These are phyloP conservation scores for Sporothrix curviconia DNA, from an alignment of 2,329 filamentous ascomycete genomes.

Conservation along the genomic window DNA sequence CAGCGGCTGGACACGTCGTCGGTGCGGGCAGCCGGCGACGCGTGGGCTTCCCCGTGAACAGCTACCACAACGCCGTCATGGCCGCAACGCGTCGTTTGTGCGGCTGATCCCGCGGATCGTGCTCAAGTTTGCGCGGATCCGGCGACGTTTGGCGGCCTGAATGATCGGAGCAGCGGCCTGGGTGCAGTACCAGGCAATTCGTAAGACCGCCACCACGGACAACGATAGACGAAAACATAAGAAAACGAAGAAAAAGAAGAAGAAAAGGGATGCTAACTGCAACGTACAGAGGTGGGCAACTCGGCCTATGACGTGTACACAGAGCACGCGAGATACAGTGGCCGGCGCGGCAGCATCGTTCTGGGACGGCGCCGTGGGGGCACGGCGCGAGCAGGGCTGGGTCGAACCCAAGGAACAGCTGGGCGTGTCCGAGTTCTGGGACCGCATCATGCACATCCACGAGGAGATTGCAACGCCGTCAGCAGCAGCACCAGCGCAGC, in stretches of 20 bases:
- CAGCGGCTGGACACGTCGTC: slow-evolving; percentile 55
- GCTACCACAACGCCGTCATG: slow-evolving; percentile 72
- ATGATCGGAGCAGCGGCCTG: slow-evolving; percentile 84
- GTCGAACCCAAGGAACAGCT: slow-evolving; percentile 73
- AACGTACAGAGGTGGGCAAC: slow-evolving; percentile 59
- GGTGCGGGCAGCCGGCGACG: slow-evolving; percentile 55
- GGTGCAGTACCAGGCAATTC: slow-evolving; percentile 89
- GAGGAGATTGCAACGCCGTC: slow-evolving; percentile 56
- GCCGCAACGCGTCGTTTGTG: slow-evolving; percentile 59
- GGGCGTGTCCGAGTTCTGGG: slow-evolving; percentile 68
- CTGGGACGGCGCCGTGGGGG: slow-evolving; percentile 66
- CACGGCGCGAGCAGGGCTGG: slow-evolving; percentile 75
- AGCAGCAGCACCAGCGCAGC: slow-evolving; percentile 41
- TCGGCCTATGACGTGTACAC: slow-evolving; percentile 72
- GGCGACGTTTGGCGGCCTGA: slow-evolving; percentile 82
- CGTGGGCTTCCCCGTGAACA: slow-evolving; percentile 73
- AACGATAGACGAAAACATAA: no score
- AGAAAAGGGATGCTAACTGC: slow-evolving; percentile 11
- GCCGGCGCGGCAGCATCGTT: slow-evolving; percentile 61
- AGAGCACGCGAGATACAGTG: slow-evolving; percentile 64
- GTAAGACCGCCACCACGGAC: slow-evolving; percentile 46
- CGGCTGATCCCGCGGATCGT: slow-evolving; percentile 75
- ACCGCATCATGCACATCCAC: slow-evolving; percentile 59
- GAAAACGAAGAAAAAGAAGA: no score
- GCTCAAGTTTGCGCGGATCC: slow-evolving; percentile 80